Evolutionary conservation across 1,284 basidiomycete species (phyloP), one percentile per base, ranked within the genome.

Genomic region (Mixia osmundae): DNA sequence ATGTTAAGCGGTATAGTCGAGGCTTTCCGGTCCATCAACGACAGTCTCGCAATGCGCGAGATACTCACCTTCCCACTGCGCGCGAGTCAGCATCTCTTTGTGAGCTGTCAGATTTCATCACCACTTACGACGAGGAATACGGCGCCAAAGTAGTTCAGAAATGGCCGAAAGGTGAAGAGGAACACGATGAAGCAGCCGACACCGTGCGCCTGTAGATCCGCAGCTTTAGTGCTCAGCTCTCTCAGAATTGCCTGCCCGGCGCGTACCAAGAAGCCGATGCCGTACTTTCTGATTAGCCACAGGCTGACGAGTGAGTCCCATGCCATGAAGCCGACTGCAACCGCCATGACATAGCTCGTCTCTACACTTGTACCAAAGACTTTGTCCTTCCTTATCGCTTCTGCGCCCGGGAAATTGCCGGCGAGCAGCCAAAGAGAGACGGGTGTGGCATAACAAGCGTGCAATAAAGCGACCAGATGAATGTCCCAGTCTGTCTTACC

Each of bases 391-490:
- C 25, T 9, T 14, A 34, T n/a, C n/a, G n/a, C 23, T 12, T 22
- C 8, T 4, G 33, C 12, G 12, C 4, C 10, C 21, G 19, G 10
- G 12, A n/a, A n/a, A 9, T 5, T 21, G 19, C 25, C 15, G 5
- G 7, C 5, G 12, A 25, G 21, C 21, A 34, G 12, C 7, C 24
- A 18, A 16, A n/a, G 12, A 16, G 33, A 21, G n/a, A 8, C 22
- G 15, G 25, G 5, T 8, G 24, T n/a, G 5, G 33, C 33, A 25
- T 18, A 34, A 9, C 24, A 21, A 11, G 33, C 33, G 19, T 34
- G 33, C 21, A 34, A 22, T 21, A 34, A 34, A 25, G 33, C 33
- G 22, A 34, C 33, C 9, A 34, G n/a, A 10, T 24, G 21, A n/a
- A 34, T 34, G 24, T 34, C 22, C 33, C 30, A 7, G 14, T 16